These are phyloP conservation scores for Hordeum pubiflorum DNA, from an alignment of 202 grass and related monocot species.

Conservation along the genomic window DNA sequence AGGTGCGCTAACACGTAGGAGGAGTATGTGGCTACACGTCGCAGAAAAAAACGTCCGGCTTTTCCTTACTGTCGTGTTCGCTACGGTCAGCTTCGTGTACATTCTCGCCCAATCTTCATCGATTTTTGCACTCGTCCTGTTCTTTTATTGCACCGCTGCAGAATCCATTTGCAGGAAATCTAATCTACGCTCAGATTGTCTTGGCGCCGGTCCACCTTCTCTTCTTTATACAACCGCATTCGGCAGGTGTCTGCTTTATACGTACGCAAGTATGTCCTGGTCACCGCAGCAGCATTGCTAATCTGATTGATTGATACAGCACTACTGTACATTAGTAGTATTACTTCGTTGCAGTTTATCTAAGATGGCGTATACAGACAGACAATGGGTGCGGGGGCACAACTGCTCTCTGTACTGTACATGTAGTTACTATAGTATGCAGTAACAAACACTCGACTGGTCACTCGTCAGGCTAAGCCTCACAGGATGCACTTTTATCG, in stretches of 20 bases:
- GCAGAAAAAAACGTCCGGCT: not conserved
- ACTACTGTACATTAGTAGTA: not conserved
- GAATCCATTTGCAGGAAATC: not conserved
- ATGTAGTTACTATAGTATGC: not conserved
- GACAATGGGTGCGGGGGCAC: too few relatives aligned
- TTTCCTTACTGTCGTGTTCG: not conserved
- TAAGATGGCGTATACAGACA: not conserved
- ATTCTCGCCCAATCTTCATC: not conserved
- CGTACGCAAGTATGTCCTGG: not conserved
- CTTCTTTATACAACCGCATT: not conserved
- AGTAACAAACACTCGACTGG: not conserved
- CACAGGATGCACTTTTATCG: not conserved
- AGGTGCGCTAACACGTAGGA: conserved; percentile 8
- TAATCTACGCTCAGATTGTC: not conserved
- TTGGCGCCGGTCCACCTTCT: not conserved
- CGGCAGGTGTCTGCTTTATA: not conserved
- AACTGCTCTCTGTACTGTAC: not conserved
- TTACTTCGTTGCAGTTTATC: not conserved
- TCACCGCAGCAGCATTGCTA: not conserved
- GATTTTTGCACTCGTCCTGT: too few relatives aligned
- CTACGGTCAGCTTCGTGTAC: not conserved
- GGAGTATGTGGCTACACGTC: not conserved
- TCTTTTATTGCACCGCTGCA: not conserved
- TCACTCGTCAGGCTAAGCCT: not conserved
- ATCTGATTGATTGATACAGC: not conserved